These are phyloP conservation scores for Pleurotus platypus DNA, from an alignment of 768 basidiomycete genomes.

Conservation along the genomic window DNA sequence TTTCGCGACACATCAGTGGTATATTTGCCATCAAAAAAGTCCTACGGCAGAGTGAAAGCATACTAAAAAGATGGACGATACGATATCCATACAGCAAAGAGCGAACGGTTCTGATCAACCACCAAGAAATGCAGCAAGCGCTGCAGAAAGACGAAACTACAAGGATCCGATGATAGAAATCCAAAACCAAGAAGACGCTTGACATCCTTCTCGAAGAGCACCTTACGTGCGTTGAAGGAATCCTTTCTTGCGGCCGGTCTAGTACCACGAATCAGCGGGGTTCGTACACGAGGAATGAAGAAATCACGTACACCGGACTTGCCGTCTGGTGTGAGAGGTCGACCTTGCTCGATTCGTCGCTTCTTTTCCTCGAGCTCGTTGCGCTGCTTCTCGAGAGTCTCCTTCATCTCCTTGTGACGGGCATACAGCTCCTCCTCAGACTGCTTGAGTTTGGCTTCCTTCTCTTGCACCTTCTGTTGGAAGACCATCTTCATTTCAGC, in stretches of 20 bases:
- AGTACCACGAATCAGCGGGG: slow-evolving; percentile 14
- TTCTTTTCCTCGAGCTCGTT: slow-evolving; percentile 97
- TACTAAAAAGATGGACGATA: slow-evolving; percentile 50
- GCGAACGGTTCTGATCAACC: slow-evolving; percentile 50
- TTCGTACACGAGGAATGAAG: slow-evolving; percentile 10
- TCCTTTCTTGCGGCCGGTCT: slow-evolving; percentile 70
- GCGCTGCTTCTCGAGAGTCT: slow-evolving; percentile 95
- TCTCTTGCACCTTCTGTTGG: slow-evolving; percentile 99
- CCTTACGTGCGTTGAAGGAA: slow-evolving; percentile 60
- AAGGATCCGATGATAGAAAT: slow-evolving; percentile 15
- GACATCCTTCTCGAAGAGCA: slow-evolving; percentile 17
- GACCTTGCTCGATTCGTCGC: slow-evolving; percentile 89
- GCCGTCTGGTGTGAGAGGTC: slow-evolving; percentile 87
- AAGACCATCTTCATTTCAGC: slow-evolving; percentile 99
- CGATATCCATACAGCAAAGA: slow-evolving; percentile 59
- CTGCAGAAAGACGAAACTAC: slow-evolving; percentile 29
- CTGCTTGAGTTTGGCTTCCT: slow-evolving; percentile 98
- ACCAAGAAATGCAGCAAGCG: slow-evolving; percentile 43
- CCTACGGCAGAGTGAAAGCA: slow-evolving; percentile 28
- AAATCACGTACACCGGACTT: slow-evolving; percentile 71
- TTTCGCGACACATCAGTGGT: not conserved
- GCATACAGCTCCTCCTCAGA: slow-evolving; percentile 99
- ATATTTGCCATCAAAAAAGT: slow-evolving; percentile 3
- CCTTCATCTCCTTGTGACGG: slow-evolving; percentile 99
- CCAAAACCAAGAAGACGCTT: slow-evolving; percentile 20